Percentiles rank a stretch among this genome's conserved stretches.
Evolutionary conservation across 148 eudicot species (phyloP).

Genomic region (Nepenthes gracilis): DNA sequence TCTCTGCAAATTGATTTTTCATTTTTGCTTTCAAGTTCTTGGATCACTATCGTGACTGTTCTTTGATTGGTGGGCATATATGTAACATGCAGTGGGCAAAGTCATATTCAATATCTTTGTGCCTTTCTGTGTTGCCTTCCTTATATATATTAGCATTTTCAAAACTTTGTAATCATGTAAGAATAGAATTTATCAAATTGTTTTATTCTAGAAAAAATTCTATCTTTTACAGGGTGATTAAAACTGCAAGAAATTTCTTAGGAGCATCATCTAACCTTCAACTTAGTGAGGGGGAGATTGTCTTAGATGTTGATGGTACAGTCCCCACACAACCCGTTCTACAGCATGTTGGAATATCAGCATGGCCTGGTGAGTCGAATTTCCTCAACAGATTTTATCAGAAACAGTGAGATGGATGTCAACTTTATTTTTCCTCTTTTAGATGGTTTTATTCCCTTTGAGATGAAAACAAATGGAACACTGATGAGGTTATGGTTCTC

Average conservation of each 20-base stretch:
- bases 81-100: no score
- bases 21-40: no score
- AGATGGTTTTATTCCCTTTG: neutral
- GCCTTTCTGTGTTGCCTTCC: neutral
- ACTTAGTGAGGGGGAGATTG: constrained; percentile 54
- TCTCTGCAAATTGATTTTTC: no score
- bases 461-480: no score
- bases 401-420: neutral
- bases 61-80: no score
- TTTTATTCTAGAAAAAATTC: neutral
- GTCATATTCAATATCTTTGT: neutral
- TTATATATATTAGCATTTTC: neutral
- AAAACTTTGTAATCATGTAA: neutral
- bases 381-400: neutral
- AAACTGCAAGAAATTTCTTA: constrained; percentile 37
- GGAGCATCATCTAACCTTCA: constrained; percentile 46
- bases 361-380: constrained; percentile 71
- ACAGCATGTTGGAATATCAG: constrained; percentile 75
- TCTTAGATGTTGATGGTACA: constrained; percentile 71
- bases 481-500: no score
- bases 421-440: neutral
- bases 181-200: no score
- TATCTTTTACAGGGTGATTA: constrained; percentile 48
- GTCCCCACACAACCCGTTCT: constrained; percentile 73
- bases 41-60: no score